Percentiles rank a stretch among this genome's conserved stretches.
Conservation (phyloP, 768 basidiomycete genomes). For the Amanita muscaria region DNA sequence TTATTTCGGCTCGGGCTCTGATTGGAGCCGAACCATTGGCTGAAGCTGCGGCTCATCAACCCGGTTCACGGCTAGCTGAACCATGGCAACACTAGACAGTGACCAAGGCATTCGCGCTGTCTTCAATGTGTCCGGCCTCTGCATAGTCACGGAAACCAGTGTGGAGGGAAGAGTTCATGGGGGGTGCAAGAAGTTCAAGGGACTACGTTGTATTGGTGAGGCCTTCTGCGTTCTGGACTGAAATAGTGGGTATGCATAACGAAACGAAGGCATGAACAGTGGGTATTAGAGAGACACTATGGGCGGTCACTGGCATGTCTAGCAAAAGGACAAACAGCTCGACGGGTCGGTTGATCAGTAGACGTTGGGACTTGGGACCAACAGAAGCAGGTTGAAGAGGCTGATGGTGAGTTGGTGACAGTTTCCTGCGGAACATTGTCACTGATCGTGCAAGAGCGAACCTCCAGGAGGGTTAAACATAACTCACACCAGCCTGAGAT, state of each 20-base stretch:
- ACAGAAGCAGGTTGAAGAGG: background rate
- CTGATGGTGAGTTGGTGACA: constrained; percentile 24
- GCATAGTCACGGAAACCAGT: constrained; percentile 41
- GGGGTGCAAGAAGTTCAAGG: constrained; percentile 29
- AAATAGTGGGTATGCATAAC: constrained; percentile 27
- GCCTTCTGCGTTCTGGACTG: constrained; percentile 22
- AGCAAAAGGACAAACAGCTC: constrained; percentile 71
- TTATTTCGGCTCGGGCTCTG: too few relatives aligned
- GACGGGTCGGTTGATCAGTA: constrained; percentile 35
- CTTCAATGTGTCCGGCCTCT: constrained; percentile 46
- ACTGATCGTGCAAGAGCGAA: constrained; percentile 73
- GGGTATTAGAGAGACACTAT: constrained; percentile 30
- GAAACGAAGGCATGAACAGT: constrained; percentile 32
- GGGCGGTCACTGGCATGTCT: constrained; percentile 62
- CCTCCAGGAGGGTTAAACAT: constrained; percentile 34
- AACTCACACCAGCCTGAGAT: too few relatives aligned
- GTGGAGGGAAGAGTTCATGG: constrained; percentile 31
- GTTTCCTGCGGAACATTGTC: constrained; percentile 40
- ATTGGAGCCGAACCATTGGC: too few relatives aligned
- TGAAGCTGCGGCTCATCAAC: too few relatives aligned
- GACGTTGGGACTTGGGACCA: constrained; percentile 18
- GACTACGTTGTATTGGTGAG: constrained; percentile 22
- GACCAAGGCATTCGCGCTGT: constrained; percentile 36
- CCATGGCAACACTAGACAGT: too few relatives aligned
- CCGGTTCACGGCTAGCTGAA: too few relatives aligned